These are phyloP conservation scores for Hymenoscyphus fraxineus DNA, from an alignment of 2,329 filamentous ascomycete genomes.

Conservation along the genomic window DNA sequence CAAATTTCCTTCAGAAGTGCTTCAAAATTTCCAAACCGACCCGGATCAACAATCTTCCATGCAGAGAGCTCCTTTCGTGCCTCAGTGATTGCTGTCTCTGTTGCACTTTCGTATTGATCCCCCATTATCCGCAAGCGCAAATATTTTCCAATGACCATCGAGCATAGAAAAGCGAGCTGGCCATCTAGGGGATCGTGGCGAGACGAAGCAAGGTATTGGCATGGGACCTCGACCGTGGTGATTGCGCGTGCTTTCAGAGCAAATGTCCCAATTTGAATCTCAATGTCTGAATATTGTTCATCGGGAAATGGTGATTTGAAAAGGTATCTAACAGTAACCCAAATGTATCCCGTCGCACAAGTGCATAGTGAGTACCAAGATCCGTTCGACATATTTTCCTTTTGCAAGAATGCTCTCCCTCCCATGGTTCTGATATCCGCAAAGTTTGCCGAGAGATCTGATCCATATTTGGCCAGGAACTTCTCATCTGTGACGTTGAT, in stretches of 20 bases:
- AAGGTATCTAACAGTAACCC: conserved; percentile 21
- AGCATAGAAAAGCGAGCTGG: conserved; percentile 24
- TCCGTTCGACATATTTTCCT: conserved; percentile 24
- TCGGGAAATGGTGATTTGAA: conserved; percentile 1
- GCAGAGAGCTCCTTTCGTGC: conserved; percentile 20
- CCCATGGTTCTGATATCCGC: conserved; percentile 29
- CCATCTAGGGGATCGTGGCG: conserved; percentile 16
- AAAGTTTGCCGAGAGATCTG: conserved; percentile 30
- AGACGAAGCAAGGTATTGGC: conserved; percentile 16
- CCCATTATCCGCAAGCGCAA: conserved; percentile 27
- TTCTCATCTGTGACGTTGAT: conserved; percentile 28
- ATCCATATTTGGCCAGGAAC: conserved; percentile 28
- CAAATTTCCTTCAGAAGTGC: conserved; percentile 24
- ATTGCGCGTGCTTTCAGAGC: conserved; percentile 26
- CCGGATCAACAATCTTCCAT: conserved; percentile 19
- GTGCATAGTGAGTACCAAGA: conserved; percentile 27
- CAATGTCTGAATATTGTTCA: conserved; percentile 19
- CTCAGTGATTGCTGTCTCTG: conserved; percentile 24
- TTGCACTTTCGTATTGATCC: conserved; percentile 29
- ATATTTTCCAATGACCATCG: conserved; percentile 28
- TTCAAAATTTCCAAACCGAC: conserved; percentile 18
- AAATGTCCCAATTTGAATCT: conserved; percentile 31
- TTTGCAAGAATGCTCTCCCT: conserved; percentile 28
- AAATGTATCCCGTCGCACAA: conserved; percentile 32
- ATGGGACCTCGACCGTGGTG: conserved; percentile 28